Conservation (phyloP, 2,329 filamentous ascomycete genomes). For the Aspergillus transmontanensis region DNA sequence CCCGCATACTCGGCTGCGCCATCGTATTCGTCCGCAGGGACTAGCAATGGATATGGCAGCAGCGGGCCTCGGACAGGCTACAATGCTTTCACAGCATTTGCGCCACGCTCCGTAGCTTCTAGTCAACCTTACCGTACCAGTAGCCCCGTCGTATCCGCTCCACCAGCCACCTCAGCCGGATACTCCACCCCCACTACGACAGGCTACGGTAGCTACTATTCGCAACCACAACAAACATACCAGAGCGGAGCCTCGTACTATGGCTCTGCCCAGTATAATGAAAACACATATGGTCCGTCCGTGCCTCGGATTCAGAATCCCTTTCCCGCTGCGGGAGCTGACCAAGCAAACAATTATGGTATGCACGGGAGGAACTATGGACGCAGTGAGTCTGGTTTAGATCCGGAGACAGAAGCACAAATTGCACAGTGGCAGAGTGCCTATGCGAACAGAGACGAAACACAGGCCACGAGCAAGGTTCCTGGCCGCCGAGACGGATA, state of each 20-base stretch:
- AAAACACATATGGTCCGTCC: constrained; percentile 51
- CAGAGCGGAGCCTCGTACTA: constrained; percentile 47
- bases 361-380: constrained; percentile 35
- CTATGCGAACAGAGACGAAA: constrained; percentile 68
- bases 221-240: constrained; percentile 41
- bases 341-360: constrained; percentile 24
- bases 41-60: constrained; percentile 36
- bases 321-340: constrained; percentile 66
- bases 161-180: constrained; percentile 36
- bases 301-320: constrained; percentile 78
- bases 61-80: constrained; percentile 35
- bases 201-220: constrained; percentile 45
- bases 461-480: constrained; percentile 35
- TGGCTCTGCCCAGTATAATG: constrained; percentile 50
- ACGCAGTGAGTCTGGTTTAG: constrained; percentile 48
- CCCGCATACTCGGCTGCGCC: constrained; percentile 55
- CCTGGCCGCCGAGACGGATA: constrained; percentile 48
- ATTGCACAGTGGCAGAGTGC: constrained; percentile 95
- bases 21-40: constrained; percentile 31
- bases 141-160: constrained; percentile 39
- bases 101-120: constrained; percentile 60
- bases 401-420: constrained; percentile 85
- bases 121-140: constrained; percentile 43
- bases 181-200: constrained; percentile 42
- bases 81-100: constrained; percentile 58